Conservation (phyloP, 345 rosid species). For the Triadica sebifera region DNA sequence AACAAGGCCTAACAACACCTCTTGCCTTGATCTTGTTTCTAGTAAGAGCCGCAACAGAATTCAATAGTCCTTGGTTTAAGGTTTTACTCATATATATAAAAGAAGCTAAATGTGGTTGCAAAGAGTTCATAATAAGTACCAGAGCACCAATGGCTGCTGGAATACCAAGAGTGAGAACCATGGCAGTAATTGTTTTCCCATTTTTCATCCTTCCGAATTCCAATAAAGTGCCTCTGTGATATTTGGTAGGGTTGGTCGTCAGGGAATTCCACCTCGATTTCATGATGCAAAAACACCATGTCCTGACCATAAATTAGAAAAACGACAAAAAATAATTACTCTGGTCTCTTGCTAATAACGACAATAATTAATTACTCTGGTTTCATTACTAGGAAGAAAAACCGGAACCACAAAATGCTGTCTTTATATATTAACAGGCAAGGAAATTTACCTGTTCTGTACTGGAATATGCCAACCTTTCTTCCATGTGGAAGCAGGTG, state of each 20-base stretch:
- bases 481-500: conserved; percentile 76
- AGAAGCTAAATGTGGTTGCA: not conserved
- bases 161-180: conserved; percentile 90
- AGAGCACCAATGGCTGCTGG: conserved; percentile 87
- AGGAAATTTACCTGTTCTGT: conserved; percentile 62
- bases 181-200: conserved; percentile 65
- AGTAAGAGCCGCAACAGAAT: conserved; percentile 58
- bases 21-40: conserved; percentile 68
- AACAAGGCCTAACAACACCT: conserved; percentile 72
- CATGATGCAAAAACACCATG: conserved; percentile 92
- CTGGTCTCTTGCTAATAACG: not conserved
- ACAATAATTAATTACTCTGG: too few species aligned
- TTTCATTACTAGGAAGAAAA: not conserved
- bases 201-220: conserved; percentile 67
- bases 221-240: conserved; percentile 64
- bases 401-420: not conserved
- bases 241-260: conserved; percentile 47
- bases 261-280: conserved; percentile 77
- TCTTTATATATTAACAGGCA: not conserved
- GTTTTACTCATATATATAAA: not conserved
- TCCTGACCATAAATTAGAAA: conserved; percentile 48
- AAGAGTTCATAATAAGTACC: conserved; percentile 38
- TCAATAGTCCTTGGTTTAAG: conserved; percentile 11
- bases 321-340: not conserved
- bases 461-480: conserved; percentile 63